A percentile compares a stretch with the other conserved stretches of the same genome.
Conservation (phyloP, 2,329 filamentous ascomycete genomes). For the Dothideomycetidae sp. region DNA sequence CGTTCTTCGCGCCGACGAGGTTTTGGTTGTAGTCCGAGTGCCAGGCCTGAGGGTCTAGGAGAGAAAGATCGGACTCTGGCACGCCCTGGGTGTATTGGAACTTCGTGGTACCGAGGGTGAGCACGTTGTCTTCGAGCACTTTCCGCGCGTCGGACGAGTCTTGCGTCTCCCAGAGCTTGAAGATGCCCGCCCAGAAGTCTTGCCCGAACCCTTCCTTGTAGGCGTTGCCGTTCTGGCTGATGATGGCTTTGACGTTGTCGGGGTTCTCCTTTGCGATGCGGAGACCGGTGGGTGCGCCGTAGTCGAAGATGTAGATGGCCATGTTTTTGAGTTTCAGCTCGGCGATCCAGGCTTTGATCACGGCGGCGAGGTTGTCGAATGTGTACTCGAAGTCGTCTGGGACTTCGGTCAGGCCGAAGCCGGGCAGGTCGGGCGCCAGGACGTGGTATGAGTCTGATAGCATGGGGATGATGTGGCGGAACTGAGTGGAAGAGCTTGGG, state of each 20-base stretch:
- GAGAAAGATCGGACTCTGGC: constrained; percentile 17
- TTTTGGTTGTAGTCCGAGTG: constrained; percentile 30
- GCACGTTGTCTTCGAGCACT: constrained; percentile 21
- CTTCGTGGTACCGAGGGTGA: constrained; percentile 27
- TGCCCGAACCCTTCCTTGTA: constrained; percentile 41
- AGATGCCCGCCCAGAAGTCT: constrained; percentile 37
- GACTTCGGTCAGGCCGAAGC: constrained; percentile 43
- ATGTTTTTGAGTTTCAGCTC: constrained; percentile 34
- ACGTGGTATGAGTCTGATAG: constrained; percentile 30
- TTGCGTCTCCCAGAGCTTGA: constrained; percentile 32
- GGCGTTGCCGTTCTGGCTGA: constrained; percentile 48
- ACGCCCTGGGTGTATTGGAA: constrained; percentile 19
- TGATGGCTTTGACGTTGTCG: constrained; percentile 36
- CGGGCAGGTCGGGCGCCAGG: constrained; percentile 45
- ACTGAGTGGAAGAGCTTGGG: constrained; percentile 33
- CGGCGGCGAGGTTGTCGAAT: constrained; percentile 38
- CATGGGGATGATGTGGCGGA: constrained; percentile 32
- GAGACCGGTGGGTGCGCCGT: constrained; percentile 43
- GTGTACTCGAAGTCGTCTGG: constrained; percentile 36
- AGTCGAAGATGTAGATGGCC: constrained; percentile 49
- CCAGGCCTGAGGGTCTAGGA: constrained; percentile 34
- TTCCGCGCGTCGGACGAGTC: constrained; percentile 21
- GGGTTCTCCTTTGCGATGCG: constrained; percentile 39
- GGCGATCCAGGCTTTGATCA: constrained; percentile 36
- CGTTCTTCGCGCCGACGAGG: constrained; percentile 29